phyloP scores from a whole-genome alignment of 2,329 filamentous ascomycete species.

The Geoglossum cookeanum region DNA sequence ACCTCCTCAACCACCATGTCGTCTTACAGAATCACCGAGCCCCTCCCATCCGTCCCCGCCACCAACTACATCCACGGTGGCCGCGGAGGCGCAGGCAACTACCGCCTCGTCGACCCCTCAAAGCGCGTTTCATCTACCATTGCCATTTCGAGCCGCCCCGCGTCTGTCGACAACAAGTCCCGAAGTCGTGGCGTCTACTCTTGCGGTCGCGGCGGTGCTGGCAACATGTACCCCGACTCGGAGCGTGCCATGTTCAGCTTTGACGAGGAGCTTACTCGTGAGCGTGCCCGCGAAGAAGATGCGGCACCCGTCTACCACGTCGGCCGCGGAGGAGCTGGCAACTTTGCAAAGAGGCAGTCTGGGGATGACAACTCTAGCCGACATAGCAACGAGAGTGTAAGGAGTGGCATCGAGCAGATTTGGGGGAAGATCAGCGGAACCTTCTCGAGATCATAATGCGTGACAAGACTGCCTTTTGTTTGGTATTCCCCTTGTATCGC shows the following conservation, averaged over 20 bases:
- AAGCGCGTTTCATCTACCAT: not conserved
- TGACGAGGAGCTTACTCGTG: conserved; percentile 43
- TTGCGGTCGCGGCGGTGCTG: conserved; percentile 46
- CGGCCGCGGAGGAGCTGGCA: conserved; percentile 45
- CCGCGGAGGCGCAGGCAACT: conserved; percentile 6
- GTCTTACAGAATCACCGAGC: conserved; percentile 3
- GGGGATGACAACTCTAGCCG: not conserved
- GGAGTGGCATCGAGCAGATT: not conserved
- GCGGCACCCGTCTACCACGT: conserved; percentile 38
- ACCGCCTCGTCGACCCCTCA: not conserved
- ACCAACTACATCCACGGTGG: conserved; percentile 5
- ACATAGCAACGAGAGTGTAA: not conserved
- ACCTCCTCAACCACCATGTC: not conserved
- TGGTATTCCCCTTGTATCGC: not conserved
- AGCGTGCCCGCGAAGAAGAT: conserved; percentile 30
- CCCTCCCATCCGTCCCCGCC: not conserved
- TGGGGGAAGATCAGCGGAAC: not conserved
- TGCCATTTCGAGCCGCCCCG: not conserved
- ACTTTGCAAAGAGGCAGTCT: conserved; percentile 15
- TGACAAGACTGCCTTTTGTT: too few relatives aligned
- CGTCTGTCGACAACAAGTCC: conserved; percentile 18
- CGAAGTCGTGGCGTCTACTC: conserved; percentile 33
- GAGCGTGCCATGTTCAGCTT: conserved; percentile 43
- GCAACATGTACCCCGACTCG: conserved; percentile 36
- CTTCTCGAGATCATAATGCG: not conserved